Percentiles rank a stretch among this genome's conserved stretches.
Evolutionary conservation across 306 rosid species (phyloP).

Genomic region (Glycine tomentella): DNA sequence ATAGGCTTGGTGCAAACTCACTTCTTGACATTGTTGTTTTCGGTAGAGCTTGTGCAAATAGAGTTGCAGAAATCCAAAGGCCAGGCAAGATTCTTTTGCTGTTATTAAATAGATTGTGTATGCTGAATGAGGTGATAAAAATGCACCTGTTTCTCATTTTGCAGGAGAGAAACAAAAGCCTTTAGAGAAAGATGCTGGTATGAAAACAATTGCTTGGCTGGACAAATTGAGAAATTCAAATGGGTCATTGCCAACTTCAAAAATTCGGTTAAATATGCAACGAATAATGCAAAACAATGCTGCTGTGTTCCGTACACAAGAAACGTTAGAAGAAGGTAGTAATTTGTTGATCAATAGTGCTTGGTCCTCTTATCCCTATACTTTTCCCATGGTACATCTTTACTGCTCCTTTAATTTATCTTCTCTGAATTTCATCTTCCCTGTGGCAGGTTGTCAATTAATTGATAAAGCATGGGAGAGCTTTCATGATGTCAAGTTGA

Average conservation of each 20-base stretch:
- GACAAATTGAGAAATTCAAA: constrained; percentile 90
- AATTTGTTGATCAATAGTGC: background rate
- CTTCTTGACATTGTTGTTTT: constrained; percentile 93
- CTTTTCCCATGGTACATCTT: background rate
- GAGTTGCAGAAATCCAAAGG: constrained; percentile 78
- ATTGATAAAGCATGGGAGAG: constrained; percentile 81
- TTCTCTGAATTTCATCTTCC: constrained; percentile 12
- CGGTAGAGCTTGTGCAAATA: constrained; percentile 95
- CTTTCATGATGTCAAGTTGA: constrained; percentile 72
- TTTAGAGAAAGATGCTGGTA: constrained; percentile 88
- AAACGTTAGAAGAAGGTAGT: constrained; percentile 90
- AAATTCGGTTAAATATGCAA: constrained; percentile 95
- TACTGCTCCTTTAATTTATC: background rate
- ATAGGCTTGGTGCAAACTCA: constrained; percentile 95
- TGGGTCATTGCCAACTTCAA: constrained; percentile 86
- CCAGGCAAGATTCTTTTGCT: constrained; percentile 65
- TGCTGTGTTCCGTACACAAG: constrained; percentile 98
- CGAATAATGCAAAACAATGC: constrained; percentile 95
- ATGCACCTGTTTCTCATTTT: constrained; percentile 10
- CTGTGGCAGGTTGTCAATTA: constrained; percentile 66
- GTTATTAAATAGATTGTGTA: background rate
- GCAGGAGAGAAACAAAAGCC: constrained; percentile 88
- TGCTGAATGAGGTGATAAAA: constrained; percentile 3
- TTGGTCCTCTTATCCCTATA: background rate
- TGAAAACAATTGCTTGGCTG: constrained; percentile 94